Conservation (phyloP, 2,329 filamentous ascomycete species). For the Scedosporium aurantiacum region DNA sequence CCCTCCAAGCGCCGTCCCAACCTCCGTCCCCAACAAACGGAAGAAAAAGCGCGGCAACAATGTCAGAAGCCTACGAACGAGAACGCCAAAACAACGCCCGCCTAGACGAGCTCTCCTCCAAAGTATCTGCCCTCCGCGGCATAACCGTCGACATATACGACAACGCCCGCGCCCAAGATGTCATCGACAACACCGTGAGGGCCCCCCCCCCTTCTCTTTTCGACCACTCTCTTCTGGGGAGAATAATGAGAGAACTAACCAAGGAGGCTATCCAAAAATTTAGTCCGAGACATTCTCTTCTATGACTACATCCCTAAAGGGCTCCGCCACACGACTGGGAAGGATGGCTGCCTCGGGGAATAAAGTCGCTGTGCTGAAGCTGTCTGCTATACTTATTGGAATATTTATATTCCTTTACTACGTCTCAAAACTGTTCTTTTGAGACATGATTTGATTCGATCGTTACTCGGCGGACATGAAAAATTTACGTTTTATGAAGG, state of each 20-base stretch:
- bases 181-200: constrained; percentile 76
- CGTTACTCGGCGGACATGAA: not conserved
- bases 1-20: not conserved
- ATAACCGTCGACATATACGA: constrained; percentile 98
- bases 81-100: constrained; percentile 90
- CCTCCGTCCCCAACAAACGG: not conserved
- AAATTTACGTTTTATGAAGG: no score
- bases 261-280: not conserved
- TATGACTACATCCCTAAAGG: constrained; percentile 72
- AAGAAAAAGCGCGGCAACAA: constrained; percentile 22
- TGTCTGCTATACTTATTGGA: constrained; percentile 71
- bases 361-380: constrained; percentile 80
- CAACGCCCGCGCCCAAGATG: constrained; percentile 75
- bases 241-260: not conserved
- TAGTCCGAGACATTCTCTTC: constrained; percentile 85
- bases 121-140: constrained; percentile 83
- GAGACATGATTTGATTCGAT: constrained; percentile 9
- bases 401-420: constrained; percentile 68
- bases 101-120: constrained; percentile 78
- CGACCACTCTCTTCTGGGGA: not conserved
- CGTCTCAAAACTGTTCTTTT: constrained; percentile 52
- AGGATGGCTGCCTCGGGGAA: constrained; percentile 89
- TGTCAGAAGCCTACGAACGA: constrained; percentile 70
- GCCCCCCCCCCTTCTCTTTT: not conserved
- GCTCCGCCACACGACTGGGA: constrained; percentile 69